Conservation (phyloP, 768 basidiomycete genomes). For the Lentinula edodes region DNA sequence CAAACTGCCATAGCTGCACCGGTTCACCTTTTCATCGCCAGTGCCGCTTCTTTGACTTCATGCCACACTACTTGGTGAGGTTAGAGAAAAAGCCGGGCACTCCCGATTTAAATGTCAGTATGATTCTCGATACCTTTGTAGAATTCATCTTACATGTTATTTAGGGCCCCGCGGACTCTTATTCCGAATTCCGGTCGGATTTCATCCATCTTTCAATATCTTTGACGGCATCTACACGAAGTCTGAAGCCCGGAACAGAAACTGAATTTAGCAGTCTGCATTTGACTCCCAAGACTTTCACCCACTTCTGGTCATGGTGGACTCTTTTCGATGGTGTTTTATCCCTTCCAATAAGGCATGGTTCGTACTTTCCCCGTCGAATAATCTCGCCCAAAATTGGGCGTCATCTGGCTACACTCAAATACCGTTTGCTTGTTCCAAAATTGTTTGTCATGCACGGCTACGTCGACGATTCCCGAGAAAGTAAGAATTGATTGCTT, state of each 20-base stretch:
- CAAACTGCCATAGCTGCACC: slow-evolving; percentile 58
- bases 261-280: slow-evolving; percentile 66
- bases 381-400: slow-evolving; percentile 82
- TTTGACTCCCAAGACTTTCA: slow-evolving; percentile 76
- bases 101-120: slow-evolving; percentile 43
- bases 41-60: slow-evolving; percentile 78
- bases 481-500: slow-evolving; percentile 32
- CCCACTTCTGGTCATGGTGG: slow-evolving; percentile 95
- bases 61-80: slow-evolving; percentile 72
- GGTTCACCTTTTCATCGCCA: slow-evolving; percentile 64
- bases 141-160: background rate
- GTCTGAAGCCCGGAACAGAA: slow-evolving; percentile 17
- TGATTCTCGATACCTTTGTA: background rate
- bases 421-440: slow-evolving; percentile 79
- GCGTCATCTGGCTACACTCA: slow-evolving; percentile 83
- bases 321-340: slow-evolving; percentile 72
- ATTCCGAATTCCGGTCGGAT: slow-evolving; percentile 84
- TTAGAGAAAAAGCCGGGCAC: slow-evolving; percentile 42
- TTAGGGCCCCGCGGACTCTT: slow-evolving; percentile 64
- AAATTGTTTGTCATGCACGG: slow-evolving; percentile 80
- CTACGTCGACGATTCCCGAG: slow-evolving; percentile 75
- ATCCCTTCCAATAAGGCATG: slow-evolving; percentile 84
- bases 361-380: slow-evolving; percentile 69
- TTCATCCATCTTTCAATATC: slow-evolving; percentile 92
- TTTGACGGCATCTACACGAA: slow-evolving; percentile 57